phyloP scores from a whole-genome alignment of 1,139 yeast genomes.

The Eremothecium coryli region DNA sequence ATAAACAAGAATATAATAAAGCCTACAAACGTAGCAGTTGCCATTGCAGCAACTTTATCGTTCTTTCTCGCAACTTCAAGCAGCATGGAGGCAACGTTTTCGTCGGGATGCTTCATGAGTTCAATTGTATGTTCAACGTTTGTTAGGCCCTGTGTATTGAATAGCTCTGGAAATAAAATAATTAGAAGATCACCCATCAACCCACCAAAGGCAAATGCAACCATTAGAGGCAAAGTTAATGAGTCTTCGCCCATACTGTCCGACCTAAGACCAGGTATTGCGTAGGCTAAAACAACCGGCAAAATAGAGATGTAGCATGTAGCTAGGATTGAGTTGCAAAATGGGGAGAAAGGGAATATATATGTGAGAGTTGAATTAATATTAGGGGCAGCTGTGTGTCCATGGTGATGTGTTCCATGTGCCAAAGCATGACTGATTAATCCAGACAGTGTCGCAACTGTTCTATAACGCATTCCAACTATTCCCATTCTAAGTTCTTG shows the following conservation, averaged over 20 bases:
- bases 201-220: conserved; percentile 64
- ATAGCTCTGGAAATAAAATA: conserved; percentile 51
- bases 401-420: conserved; percentile 2
- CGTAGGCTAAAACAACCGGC: conserved; percentile 46
- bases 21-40: conserved; percentile 47
- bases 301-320: conserved; percentile 53
- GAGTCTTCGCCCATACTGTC: conserved; percentile 36
- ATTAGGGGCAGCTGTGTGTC: too few species aligned
- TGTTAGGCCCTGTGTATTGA: not conserved
- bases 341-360: conserved; percentile 17
- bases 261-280: conserved; percentile 37
- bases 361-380: not conserved
- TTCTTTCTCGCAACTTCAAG: conserved; percentile 1
- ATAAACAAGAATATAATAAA: conserved; percentile 45
- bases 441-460: too few species aligned
- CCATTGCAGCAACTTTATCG: conserved; percentile 32
- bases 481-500: too few species aligned
- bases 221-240: conserved; percentile 40
- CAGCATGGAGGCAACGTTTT: conserved; percentile 24
- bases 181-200: conserved; percentile 59
- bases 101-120: conserved; percentile 30
- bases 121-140: conserved; percentile 34
- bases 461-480: too few species aligned
- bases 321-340: conserved; percentile 51
- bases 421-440: too few species aligned